Conservation (phyloP, 495 filamentous ascomycete genomes). For the Xylaria palmicola region DNA sequence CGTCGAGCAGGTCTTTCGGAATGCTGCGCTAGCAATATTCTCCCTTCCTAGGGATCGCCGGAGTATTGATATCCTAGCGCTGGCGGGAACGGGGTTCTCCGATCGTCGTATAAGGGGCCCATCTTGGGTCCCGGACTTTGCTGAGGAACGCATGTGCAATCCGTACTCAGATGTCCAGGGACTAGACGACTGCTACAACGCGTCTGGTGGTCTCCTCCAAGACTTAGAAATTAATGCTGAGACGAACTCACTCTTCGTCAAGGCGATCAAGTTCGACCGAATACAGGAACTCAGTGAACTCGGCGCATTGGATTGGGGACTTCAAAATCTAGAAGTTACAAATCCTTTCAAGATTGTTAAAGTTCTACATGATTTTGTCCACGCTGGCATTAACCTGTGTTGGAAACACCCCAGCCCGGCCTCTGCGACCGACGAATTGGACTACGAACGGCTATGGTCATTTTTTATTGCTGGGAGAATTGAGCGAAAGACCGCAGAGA, state of each 20-base stretch:
- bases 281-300: not conserved
- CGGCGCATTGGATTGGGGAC: conserved; percentile 4
- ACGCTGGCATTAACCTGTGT: not conserved
- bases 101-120: not conserved
- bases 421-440: not conserved
- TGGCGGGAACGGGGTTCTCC: not conserved
- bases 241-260: not conserved
- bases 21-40: not conserved
- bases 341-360: not conserved
- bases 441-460: not conserved
- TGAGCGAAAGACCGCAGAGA: not conserved
- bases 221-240: not conserved
- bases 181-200: not conserved
- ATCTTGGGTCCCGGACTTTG: not conserved
- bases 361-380: not conserved
- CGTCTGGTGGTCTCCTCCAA: not conserved
- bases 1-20: conserved; percentile 2
- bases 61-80: not conserved
- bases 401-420: not conserved
- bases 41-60: not conserved
- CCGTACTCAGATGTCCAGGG: not conserved
- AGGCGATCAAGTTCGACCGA: not conserved
- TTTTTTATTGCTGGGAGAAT: not conserved
- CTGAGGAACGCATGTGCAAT: not conserved
- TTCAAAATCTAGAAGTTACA: not conserved